Conservation (phyloP, 2,329 filamentous ascomycete genomes). For the Lachnellula willkommii region DNA sequence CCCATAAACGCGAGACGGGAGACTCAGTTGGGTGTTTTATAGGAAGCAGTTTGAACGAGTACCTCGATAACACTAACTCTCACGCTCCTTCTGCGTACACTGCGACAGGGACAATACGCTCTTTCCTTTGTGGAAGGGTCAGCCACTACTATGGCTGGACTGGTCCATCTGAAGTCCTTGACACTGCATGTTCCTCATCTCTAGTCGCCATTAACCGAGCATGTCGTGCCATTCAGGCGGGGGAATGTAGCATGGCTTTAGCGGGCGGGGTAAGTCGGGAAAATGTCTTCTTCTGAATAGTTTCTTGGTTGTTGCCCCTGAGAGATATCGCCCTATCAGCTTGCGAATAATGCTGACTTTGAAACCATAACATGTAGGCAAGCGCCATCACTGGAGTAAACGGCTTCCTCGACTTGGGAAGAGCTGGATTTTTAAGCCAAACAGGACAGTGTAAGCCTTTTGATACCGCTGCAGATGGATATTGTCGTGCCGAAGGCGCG, state of each 20-base stretch:
- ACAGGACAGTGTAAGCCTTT: conserved; percentile 39
- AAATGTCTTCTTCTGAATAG: no score
- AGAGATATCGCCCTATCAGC: no score
- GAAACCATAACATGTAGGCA: no score
- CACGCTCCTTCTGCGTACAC: conserved; percentile 2
- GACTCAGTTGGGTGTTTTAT: conserved; percentile 2
- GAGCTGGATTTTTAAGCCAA: not conserved
- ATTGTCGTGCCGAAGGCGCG: conserved; percentile 44
- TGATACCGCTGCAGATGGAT: conserved; percentile 20
- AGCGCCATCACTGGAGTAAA: not conserved
- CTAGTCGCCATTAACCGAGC: conserved; percentile 50
- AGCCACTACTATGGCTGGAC: conserved; percentile 5
- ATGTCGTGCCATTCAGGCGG: conserved; percentile 42
- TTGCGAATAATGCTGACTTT: no score
- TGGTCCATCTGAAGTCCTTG: conserved; percentile 62
- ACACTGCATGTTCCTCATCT: conserved; percentile 53
- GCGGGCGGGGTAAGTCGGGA: conserved; percentile 8
- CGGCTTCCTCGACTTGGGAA: not conserved
- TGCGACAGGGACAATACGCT: conserved; percentile 1
- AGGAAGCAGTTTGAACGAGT: not conserved
- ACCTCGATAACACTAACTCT: not conserved
- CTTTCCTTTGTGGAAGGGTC: conserved; percentile 1
- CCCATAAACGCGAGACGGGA: not conserved
- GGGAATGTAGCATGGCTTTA: conserved; percentile 32
- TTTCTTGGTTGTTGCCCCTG: no score